Evolutionary conservation across 345 rosid genomes (phyloP).

Genomic region (Salix udensis): DNA sequence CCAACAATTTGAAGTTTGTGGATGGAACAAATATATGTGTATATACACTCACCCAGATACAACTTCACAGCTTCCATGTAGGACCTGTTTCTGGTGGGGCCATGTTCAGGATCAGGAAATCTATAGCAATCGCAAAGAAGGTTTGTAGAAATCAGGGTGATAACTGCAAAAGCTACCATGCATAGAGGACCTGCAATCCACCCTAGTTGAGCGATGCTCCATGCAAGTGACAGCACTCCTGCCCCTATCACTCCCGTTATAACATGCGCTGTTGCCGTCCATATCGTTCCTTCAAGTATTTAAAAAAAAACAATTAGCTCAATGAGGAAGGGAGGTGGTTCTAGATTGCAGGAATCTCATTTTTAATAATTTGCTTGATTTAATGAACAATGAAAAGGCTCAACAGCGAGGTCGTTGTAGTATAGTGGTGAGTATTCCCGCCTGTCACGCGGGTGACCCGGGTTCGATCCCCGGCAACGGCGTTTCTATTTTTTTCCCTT

Average conservation of each 20-base stretch:
- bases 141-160: conserved; percentile 42
- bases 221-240: conserved; percentile 73
- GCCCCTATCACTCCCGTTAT: conserved; percentile 82
- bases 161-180: conserved; percentile 42
- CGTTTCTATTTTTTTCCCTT: neutral
- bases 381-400: fast-evolving
- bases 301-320: neutral
- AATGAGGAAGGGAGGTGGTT: neutral
- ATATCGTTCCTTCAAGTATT: conserved; percentile 41
- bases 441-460: conserved; percentile 96
- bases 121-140: conserved; percentile 54
- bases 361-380: no score
- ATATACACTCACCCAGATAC: conserved; percentile 39
- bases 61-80: conserved; percentile 48
- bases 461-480: conserved; percentile 98
- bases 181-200: conserved; percentile 66
- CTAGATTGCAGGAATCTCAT: no score
- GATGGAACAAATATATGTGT: neutral
- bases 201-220: conserved; percentile 66
- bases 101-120: conserved; percentile 50
- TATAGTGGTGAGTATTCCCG: conserved; percentile 87
- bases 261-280: conserved; percentile 63
- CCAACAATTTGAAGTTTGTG: neutral
- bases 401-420: conserved; percentile 52
- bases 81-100: conserved; percentile 42